These are phyloP conservation scores for Pelargonium australe DNA, from an alignment of 441 rosid species.

Conservation along the genomic window DNA sequence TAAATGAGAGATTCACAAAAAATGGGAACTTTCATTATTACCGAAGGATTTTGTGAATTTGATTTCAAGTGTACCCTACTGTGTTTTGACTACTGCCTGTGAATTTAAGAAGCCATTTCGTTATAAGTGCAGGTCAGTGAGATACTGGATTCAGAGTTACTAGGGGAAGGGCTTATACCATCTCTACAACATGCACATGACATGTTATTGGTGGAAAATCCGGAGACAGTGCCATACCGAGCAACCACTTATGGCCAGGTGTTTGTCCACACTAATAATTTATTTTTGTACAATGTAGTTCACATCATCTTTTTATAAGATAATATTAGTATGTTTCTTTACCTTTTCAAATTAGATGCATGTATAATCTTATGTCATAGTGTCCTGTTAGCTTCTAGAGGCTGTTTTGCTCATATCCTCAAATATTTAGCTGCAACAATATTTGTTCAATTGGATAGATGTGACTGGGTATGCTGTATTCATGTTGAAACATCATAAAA, in stretches of 20 bases:
- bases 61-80: slow-evolving; percentile 5
- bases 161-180: slow-evolving; percentile 97
- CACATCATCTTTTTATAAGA: background rate
- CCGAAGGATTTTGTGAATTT: slow-evolving; percentile 6
- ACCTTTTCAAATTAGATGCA: background rate
- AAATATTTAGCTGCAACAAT: background rate
- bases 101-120: background rate
- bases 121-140: slow-evolving; percentile 66
- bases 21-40: background rate
- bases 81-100: background rate
- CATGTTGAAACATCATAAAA: background rate
- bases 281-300: background rate
- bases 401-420: background rate
- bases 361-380: background rate
- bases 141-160: slow-evolving; percentile 84
- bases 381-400: background rate
- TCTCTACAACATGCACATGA: slow-evolving; percentile 93
- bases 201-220: slow-evolving; percentile 68
- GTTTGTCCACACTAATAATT: slow-evolving; percentile 2
- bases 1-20: background rate
- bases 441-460: background rate
- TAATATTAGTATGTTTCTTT: background rate
- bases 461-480: background rate
- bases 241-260: slow-evolving; percentile 96
- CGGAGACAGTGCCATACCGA: slow-evolving; percentile 66